A percentile compares a stretch with the other conserved stretches of the same genome.
Evolutionary conservation across 176 grass and related monocot genomes (phyloP).

Genomic region (Tillandsia leiboldiana): DNA sequence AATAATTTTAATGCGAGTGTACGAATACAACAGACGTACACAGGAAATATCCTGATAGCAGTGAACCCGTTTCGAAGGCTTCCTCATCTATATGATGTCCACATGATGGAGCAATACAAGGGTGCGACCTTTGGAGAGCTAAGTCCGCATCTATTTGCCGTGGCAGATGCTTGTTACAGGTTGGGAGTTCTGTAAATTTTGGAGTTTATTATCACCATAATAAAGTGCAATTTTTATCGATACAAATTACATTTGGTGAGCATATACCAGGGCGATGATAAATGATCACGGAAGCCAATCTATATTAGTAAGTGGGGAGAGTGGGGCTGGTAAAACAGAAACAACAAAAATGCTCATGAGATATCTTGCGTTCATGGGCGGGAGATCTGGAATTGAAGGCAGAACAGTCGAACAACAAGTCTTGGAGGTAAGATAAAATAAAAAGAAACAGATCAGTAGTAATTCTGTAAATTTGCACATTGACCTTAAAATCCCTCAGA

Average conservation of each 20-base stretch:
- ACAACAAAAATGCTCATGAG: conserved; percentile 99
- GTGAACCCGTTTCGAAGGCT: conserved; percentile 86
- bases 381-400: conserved; percentile 68
- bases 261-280: conserved; percentile 52
- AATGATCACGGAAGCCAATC: conserved; percentile 89
- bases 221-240: not conserved
- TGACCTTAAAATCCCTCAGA: not conserved
- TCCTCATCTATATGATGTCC: conserved; percentile 74
- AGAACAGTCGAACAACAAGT: conserved; percentile 93
- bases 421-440: conserved; percentile 50
- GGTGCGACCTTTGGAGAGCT: conserved; percentile 79
- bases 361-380: conserved; percentile 95
- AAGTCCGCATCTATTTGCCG: conserved; percentile 77
- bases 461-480: not conserved
- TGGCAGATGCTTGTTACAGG: conserved; percentile 88
- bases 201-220: not conserved
- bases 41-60: conserved; percentile 93
- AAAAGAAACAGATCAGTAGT: not conserved
- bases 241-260: not conserved
- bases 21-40: conserved; percentile 55
- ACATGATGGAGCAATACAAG: conserved; percentile 99
- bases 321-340: conserved; percentile 95
- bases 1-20: conserved; percentile 5
- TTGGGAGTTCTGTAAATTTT: conserved; percentile 2
- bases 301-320: conserved; percentile 90